These are phyloP conservation scores for Aphanomyces stellatus DNA, from an alignment of 352 stramenopile species.

Conservation along the genomic window DNA sequence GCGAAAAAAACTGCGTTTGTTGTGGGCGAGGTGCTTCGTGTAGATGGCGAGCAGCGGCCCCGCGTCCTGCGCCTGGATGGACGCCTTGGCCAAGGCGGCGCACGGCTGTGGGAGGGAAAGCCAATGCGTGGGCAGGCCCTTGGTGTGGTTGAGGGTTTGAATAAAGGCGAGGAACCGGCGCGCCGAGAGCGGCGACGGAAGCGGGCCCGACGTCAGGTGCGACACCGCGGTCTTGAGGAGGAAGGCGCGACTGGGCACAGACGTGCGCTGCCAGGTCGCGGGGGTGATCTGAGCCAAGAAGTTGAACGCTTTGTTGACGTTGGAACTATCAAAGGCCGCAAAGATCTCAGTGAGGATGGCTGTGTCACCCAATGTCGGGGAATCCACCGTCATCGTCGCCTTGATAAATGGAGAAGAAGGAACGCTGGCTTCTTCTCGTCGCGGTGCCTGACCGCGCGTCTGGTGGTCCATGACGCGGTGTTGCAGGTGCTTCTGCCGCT, in stretches of 20 bases:
- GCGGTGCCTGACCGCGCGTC: not conserved
- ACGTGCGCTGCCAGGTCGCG: slow-evolving; percentile 12
- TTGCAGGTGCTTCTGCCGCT: not conserved
- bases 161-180: slow-evolving; percentile 1
- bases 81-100: not conserved
- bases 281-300: not conserved
- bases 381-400: not conserved
- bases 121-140: slow-evolving; percentile 13
- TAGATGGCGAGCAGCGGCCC: not conserved
- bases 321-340: not conserved
- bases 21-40: not conserved
- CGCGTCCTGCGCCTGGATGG: slow-evolving; percentile 3
- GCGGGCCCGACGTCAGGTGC: not conserved
- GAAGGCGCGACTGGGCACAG: not conserved
- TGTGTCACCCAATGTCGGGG: not conserved
- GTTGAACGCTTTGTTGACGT: slow-evolving; percentile 10
- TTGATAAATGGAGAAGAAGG: too few species aligned
- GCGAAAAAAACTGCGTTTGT: not conserved
- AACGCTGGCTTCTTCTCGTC: too few species aligned
- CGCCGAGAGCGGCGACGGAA: not conserved
- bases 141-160: not conserved
- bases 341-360: slow-evolving; percentile 6
- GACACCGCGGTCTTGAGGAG: not conserved
- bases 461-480: not conserved
- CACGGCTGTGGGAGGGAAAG: not conserved